Evolutionary conservation across 495 filamentous ascomycete genomes (phyloP), one percentile per base, ranked within the genome.

Genomic region (Penicillium taxi): DNA sequence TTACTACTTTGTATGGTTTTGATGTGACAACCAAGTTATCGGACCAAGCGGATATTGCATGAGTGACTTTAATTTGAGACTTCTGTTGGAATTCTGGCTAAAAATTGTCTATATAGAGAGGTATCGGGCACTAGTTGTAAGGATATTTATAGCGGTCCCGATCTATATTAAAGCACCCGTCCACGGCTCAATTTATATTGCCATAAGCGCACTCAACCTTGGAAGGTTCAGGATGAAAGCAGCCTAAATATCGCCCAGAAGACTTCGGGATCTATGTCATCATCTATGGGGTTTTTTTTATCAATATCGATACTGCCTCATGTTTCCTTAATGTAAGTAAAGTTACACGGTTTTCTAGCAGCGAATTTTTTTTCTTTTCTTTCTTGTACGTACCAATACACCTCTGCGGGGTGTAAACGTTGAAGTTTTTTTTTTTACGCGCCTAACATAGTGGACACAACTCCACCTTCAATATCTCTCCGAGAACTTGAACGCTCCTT

Each of bases 291-390:
- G n/a, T n/a, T n/a, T n/a, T n/a, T n/a, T n/a, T n/a, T n/a, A n/a
- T n/a, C n/a, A n/a, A n/a, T n/a, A n/a, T n/a, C n/a, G n/a, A n/a
- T n/a, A n/a, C n/a, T n/a, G n/a, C n/a, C n/a, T n/a, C n/a, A n/a
- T n/a, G n/a, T n/a, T n/a, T n/a, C n/a, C n/a, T n/a, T n/a, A n/a
- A n/a, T n/a, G n/a, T n/a, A n/a, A n/a, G n/a, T n/a, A n/a, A n/a
- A n/a, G n/a, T n/a, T n/a, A n/a, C n/a, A n/a, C n/a, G n/a, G n/a
- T n/a, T n/a, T n/a, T n/a, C n/a, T n/a, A n/a, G 50, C 50, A 50
- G 53, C 54, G 53, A 54, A 44, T 46, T 42, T 30, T 48, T 40
- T 39, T n/a, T n/a, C n/a, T 42, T 23, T 44, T 35, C 43, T 43
- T 38, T n/a, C n/a, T n/a, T n/a, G n/a, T n/a, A n/a, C n/a, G n/a